These are phyloP conservation scores for Ajuga chamaepitys DNA, from an alignment of 257 asterid genomes.

Conservation along the genomic window DNA sequence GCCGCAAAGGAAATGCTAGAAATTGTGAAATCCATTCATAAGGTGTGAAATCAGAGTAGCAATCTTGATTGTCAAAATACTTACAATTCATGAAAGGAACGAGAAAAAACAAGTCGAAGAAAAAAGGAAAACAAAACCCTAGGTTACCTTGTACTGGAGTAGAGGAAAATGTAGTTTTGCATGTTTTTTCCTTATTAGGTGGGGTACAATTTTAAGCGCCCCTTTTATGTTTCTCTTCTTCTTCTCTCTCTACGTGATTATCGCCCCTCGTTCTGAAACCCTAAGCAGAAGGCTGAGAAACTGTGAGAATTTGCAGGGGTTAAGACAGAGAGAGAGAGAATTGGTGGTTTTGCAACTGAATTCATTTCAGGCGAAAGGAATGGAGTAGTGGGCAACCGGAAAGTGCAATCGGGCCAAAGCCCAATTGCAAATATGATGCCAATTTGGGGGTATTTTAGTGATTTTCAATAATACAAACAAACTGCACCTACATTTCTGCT, in stretches of 20 bases:
- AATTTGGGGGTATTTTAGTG: slow-evolving; percentile 6
- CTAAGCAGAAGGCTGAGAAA: slow-evolving; percentile 10
- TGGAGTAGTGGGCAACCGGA: slow-evolving; percentile 5
- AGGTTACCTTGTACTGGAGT: slow-evolving; percentile 22
- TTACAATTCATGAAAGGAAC: slow-evolving; percentile 33
- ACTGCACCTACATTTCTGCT: not conserved
- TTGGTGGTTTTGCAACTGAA: slow-evolving; percentile 28
- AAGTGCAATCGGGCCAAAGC: slow-evolving; percentile 18
- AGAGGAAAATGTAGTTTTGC: slow-evolving; percentile 24
- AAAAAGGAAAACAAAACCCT: slow-evolving; percentile 14
- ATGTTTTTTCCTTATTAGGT: slow-evolving; percentile 13
- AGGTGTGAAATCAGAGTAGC: slow-evolving; percentile 32
- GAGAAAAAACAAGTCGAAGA: not conserved
- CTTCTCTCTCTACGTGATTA: not conserved
- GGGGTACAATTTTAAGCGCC: slow-evolving; percentile 17
- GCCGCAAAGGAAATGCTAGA: slow-evolving; percentile 23
- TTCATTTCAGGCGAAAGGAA: slow-evolving; percentile 12
- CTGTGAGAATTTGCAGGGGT: not conserved
- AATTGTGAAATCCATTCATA: slow-evolving; percentile 54
- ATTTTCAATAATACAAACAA: not conserved
- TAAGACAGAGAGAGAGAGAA: slow-evolving; percentile 19
- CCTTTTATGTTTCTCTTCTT: not conserved
- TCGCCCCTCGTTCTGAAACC: slow-evolving; percentile 10
- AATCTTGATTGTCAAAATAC: slow-evolving; percentile 7
- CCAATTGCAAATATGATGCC: slow-evolving; percentile 19